Base-by-base conservation (phyloP, 2,329 filamentous ascomycete species). In the Penicillium sp. region DNA sequence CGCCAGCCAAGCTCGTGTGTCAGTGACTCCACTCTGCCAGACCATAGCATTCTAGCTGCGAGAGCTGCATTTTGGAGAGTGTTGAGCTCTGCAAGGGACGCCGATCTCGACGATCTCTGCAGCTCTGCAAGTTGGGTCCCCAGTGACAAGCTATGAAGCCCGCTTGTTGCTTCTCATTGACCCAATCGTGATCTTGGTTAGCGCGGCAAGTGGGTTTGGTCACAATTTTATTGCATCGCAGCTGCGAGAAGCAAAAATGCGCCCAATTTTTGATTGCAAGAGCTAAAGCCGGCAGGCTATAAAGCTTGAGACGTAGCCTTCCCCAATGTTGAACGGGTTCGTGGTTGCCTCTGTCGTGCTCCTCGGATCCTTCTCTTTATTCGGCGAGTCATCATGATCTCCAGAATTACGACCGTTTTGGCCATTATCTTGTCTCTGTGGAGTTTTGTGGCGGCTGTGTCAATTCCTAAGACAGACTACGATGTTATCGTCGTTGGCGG, bases 401-500 rank as follows among this genome's bases (percentile, higher is more conserved):
- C 59, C 53, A 68, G 57, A 47, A 54, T 66, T 14, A 53, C 54
- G 6, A 47, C 51, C 24, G 49, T 69, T 18, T 40, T 72, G 33
- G 71, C 65, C n/a, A 56, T 63, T 5, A 56, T 69, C 36, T 56
- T 74, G 43, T 63, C 69, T 10, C 57, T 67, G 19, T 22, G 67
- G 22, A 60, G 63, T 10, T 50, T 67, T 18, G 63, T 59, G 5
- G 54, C 66, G 5, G 69, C 70, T 2, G 62, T 64, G 11, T 56
- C 65, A 6, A 56, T 73, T 14, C 70, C 71, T 6, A 55, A 68
- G 27, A 72, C 69, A 3, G 70, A 74, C 59, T 86, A 82, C 65
- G 85, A 87, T 73, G 83, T 80, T 57, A 78, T 87, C 43, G 75
- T 87, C 39, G 74, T 87, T 5, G 85, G 85, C 4, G 85, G 85